Evolutionary conservation across 352 stramenopile genomes (phyloP).

Genomic region (Phytophthora fragariaefolia): DNA sequence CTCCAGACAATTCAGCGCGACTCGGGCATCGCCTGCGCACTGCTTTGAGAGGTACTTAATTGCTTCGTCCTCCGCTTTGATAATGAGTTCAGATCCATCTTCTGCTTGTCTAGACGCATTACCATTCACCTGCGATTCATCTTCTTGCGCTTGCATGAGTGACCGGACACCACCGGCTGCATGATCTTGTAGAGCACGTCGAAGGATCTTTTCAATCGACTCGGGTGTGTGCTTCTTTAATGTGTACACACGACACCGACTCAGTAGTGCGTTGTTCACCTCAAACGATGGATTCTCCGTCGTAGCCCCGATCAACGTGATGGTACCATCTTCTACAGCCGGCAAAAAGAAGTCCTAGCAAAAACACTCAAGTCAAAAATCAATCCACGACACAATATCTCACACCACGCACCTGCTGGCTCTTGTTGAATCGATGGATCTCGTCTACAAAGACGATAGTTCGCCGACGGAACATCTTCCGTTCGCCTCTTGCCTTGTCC

Average conservation of each 20-base stretch:
- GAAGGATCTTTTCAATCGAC: constrained; percentile 72
- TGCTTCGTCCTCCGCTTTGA: constrained; percentile 62
- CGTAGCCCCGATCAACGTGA: constrained; percentile 90
- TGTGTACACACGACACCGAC: constrained; percentile 80
- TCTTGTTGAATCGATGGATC: constrained; percentile 91
- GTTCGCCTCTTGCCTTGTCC: constrained; percentile 71
- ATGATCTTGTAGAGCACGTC: constrained; percentile 57
- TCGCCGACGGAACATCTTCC: constrained; percentile 60
- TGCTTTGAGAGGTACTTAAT: constrained; percentile 75
- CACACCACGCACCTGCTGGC: constrained; percentile 60
- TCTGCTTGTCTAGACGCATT: constrained; percentile 5
- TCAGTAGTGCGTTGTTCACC: constrained; percentile 87
- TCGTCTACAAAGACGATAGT: constrained; percentile 91
- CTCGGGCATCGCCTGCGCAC: constrained; percentile 79
- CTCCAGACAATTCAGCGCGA: constrained; percentile 86
- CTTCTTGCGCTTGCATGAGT: constrained; percentile 23
- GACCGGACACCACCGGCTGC: constrained; percentile 40
- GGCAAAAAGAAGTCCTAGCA: constrained; percentile 84
- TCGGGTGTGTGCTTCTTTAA: constrained; percentile 72
- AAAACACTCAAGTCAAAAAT: not conserved
- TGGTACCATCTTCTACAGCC: constrained; percentile 80
- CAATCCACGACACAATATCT: not conserved
- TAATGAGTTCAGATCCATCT: constrained; percentile 3
- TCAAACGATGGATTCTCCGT: constrained; percentile 92
- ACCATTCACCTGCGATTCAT: constrained; percentile 9